Conservation (phyloP, 495 filamentous ascomycete genomes). For the Aspergillus leporis region DNA sequence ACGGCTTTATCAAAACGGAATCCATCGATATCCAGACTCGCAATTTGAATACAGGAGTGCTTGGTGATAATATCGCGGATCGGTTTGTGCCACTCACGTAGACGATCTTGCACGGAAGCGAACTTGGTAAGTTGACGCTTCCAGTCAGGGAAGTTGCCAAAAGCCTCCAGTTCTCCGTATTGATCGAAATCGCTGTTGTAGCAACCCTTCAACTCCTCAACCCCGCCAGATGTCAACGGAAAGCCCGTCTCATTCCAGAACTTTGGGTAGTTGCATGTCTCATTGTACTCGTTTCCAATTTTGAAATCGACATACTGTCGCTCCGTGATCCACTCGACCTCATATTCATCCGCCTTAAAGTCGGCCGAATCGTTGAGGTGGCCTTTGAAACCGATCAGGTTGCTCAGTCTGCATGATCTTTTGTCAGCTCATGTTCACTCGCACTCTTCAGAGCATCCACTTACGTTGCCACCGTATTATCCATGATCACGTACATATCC, state of each 20-base stretch:
- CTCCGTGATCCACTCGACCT: slow-evolving; percentile 57
- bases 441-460: slow-evolving; percentile 18
- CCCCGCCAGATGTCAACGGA: slow-evolving; percentile 46
- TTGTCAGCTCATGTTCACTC: neutral
- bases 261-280: slow-evolving; percentile 61
- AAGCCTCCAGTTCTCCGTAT: slow-evolving; percentile 68
- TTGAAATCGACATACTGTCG: slow-evolving; percentile 64
- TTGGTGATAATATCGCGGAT: slow-evolving; percentile 59
- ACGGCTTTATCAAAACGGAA: slow-evolving; percentile 71
- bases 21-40: slow-evolving; percentile 65
- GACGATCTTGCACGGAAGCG: slow-evolving; percentile 71
- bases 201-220: slow-evolving; percentile 54
- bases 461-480: slow-evolving; percentile 72
- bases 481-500: slow-evolving; percentile 71
- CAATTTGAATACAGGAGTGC: slow-evolving; percentile 67
- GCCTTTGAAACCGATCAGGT: slow-evolving; percentile 69
- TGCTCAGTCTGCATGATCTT: slow-evolving; percentile 53
- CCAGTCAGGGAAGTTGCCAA: slow-evolving; percentile 69
- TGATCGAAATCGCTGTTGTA: slow-evolving; percentile 72
- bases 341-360: slow-evolving; percentile 57
- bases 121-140: slow-evolving; percentile 70
- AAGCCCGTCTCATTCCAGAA: slow-evolving; percentile 70
- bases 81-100: slow-evolving; percentile 67
- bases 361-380: slow-evolving; percentile 65
- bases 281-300: slow-evolving; percentile 57